Base-by-base conservation (phyloP, 495 filamentous ascomycete species). In the Penicillium canescens region DNA sequence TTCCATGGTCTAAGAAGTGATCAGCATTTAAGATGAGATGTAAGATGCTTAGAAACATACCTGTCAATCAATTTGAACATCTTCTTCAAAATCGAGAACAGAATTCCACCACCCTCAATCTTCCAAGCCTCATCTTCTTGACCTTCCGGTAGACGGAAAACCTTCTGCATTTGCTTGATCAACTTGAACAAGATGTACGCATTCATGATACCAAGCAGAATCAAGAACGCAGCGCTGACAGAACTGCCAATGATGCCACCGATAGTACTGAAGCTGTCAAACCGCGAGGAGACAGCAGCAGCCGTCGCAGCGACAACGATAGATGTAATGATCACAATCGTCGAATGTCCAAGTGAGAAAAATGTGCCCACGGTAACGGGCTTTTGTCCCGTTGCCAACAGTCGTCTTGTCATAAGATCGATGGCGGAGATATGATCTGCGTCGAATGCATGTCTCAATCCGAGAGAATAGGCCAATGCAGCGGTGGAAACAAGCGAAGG, bases 371-470 rank as follows among this genome's bases (percentile, higher is more conserved):
- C 92, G 1, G 92, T 88, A n/a, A 93, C 92, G 7, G 93, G 91
- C 7, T 82, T 82, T 65, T 92, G 89, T 13, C 91, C 91, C 0
- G 88, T 82, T 18, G 93, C 93, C 40, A 97, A 81, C n/a, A 98
- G 80, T 10, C 92, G 82, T 23, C 94, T 82, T 5, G 93, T 98
- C 88, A 94, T 96, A 12, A 98, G 79, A 73, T 98, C 94, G 59
- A 98, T 98, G 46, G 92, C 82, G 44, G 88, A 86, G 70, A 98
- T 97, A 72, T 98, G 94, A 70, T 98, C 93, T 13, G 94, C 94
- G 66, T 97, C 94, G 43, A 97, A 85, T 3, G 94, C 94, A 79
- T 98, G 93, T 46, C 94, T 84, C 18, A 98, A 80, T 6, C 94
- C 93, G 6, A 98, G 79, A 0, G 92, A 92, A 68, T 95, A 96